Evolutionary conservation across 2,329 filamentous ascomycete genomes (phyloP).

Genomic region (Epichloe typhina): DNA sequence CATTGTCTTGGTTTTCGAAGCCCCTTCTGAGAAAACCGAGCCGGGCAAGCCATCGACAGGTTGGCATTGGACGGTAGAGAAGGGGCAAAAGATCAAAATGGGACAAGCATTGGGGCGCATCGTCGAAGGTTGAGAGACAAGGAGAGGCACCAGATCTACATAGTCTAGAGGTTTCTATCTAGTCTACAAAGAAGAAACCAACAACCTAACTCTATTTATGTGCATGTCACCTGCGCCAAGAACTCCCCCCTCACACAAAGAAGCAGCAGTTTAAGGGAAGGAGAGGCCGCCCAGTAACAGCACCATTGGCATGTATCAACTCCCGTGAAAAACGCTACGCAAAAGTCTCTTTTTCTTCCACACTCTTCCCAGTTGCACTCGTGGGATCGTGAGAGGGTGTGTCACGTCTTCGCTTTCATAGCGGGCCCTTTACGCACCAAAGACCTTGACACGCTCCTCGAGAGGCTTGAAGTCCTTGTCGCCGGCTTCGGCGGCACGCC

Average conservation of each 20-base stretch:
- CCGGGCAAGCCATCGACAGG: constrained; percentile 47
- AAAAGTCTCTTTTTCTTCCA: neutral
- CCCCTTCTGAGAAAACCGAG: constrained; percentile 49
- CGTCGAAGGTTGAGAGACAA: constrained; percentile 30
- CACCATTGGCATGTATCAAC: neutral
- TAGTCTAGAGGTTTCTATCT: neutral
- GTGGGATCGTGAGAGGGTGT: too few relatives aligned
- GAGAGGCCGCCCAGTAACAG: neutral
- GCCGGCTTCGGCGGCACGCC: constrained; percentile 38
- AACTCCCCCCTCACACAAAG: neutral
- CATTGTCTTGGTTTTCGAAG: constrained; percentile 92
- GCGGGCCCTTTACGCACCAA: constrained; percentile 28
- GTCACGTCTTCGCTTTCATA: neutral
- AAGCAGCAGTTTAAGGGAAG: too few relatives aligned
- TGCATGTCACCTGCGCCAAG: neutral
- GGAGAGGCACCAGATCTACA: neutral
- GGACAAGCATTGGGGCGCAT: constrained; percentile 76
- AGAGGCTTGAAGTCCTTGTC: constrained; percentile 53
- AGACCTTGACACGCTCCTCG: constrained; percentile 55
- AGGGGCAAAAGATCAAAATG: constrained; percentile 79
- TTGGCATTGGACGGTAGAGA: constrained; percentile 77
- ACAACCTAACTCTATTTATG: too few relatives aligned
- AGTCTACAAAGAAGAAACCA: too few relatives aligned
- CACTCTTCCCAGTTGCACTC: neutral
- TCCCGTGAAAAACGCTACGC: constrained; percentile 4